Evolutionary conservation across 2,329 filamentous ascomycete species (phyloP).

Genomic region (Fusarium sp.): DNA sequence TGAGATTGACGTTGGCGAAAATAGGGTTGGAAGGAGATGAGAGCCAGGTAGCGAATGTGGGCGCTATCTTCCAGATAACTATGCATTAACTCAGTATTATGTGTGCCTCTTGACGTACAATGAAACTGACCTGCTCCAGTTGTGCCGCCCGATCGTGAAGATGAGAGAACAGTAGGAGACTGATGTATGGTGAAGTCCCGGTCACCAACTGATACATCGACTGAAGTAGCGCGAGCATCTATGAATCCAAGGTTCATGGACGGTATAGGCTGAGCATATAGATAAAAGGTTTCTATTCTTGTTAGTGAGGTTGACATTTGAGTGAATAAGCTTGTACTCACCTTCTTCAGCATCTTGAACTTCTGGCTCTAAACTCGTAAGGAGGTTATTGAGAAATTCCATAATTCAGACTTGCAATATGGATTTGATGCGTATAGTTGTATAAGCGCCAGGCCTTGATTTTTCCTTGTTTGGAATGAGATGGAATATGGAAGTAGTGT

Average conservation of each 20-base stretch:
- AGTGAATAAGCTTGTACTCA: slow-evolving; percentile 22
- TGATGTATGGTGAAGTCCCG: slow-evolving; percentile 83
- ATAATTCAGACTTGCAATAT: not conserved
- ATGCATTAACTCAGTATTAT: slow-evolving; percentile 7
- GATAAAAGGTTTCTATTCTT: slow-evolving; percentile 82
- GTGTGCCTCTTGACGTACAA: not conserved
- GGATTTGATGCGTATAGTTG: not conserved
- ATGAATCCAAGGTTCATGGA: slow-evolving; percentile 87
- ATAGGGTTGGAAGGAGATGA: slow-evolving; percentile 72
- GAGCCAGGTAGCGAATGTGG: slow-evolving; percentile 85
- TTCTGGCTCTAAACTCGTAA: slow-evolving; percentile 55
- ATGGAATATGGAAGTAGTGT: not conserved
- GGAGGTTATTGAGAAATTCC: slow-evolving; percentile 41
- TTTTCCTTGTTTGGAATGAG: not conserved
- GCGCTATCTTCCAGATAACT: slow-evolving; percentile 94
- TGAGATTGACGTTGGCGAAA: slow-evolving; percentile 63
- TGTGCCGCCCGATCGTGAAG: slow-evolving; percentile 73
- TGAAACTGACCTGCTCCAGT: slow-evolving; percentile 62
- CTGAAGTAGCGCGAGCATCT: slow-evolving; percentile 72
- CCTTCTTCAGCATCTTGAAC: slow-evolving; percentile 64
- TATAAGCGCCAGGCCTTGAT: not conserved
- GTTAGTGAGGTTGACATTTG: slow-evolving; percentile 6
- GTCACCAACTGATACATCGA: slow-evolving; percentile 76
- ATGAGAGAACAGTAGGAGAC: slow-evolving; percentile 84
- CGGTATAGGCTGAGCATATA: slow-evolving; percentile 82